Conservation (phyloP, 257 asterid species). For the Datura wrightii region DNA sequence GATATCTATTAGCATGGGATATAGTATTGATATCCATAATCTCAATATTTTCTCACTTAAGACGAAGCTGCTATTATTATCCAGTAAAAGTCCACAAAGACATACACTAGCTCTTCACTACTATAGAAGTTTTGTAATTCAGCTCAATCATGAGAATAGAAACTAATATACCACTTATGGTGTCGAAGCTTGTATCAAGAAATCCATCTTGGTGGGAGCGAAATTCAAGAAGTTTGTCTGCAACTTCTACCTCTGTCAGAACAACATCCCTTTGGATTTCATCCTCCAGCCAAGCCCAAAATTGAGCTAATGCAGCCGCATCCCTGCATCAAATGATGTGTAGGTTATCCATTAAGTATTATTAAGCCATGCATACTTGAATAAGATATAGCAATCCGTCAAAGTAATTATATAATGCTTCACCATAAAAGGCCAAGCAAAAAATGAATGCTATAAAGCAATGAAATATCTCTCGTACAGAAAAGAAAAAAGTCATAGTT, state of each 20-base stretch:
- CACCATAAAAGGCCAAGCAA: neutral
- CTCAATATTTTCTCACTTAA: neutral
- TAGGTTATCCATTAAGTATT: constrained; percentile 18
- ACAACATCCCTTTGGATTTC: constrained; percentile 58
- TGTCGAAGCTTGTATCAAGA: constrained; percentile 90
- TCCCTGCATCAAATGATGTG: constrained; percentile 59
- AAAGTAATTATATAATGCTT: neutral
- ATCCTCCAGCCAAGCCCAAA: constrained; percentile 97
- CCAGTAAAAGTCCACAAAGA: constrained; percentile 20
- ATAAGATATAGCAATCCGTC: neutral
- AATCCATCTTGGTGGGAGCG: constrained; percentile 89
- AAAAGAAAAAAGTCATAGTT: neutral
- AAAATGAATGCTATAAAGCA: constrained; percentile 1
- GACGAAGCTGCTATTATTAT: neutral
- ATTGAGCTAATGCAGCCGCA: constrained; percentile 93
- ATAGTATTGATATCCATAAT: neutral
- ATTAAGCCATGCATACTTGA: constrained; percentile 1
- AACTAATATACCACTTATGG: constrained; percentile 82
- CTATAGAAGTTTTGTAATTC: neutral
- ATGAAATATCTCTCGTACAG: neutral
- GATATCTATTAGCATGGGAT: neutral
- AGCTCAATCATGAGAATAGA: constrained; percentile 30
- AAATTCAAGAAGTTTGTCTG: constrained; percentile 82
- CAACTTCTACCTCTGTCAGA: constrained; percentile 85
- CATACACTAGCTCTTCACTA: neutral